Evolutionary conservation across 2,329 filamentous ascomycete genomes (phyloP).

Genomic region (Botrytis hyacinthi): DNA sequence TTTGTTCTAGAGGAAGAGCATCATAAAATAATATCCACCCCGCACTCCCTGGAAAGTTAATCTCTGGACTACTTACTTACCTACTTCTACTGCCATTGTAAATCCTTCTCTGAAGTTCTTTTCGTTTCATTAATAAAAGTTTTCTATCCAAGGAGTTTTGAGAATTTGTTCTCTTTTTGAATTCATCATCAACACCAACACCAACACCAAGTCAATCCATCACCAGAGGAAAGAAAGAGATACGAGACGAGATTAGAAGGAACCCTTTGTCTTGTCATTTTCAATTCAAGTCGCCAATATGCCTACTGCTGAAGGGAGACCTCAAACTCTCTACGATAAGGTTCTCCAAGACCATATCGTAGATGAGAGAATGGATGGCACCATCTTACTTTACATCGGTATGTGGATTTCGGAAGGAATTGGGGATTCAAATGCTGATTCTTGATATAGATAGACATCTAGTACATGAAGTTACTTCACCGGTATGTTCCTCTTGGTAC

Average conservation of each 20-base stretch:
- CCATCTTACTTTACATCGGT: slow-evolving; percentile 91
- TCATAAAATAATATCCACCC: slow-evolving; percentile 18
- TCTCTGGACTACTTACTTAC: neutral
- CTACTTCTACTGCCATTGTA: neutral
- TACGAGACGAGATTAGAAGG: neutral
- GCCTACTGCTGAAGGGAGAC: slow-evolving; percentile 23
- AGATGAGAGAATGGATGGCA: slow-evolving; percentile 92
- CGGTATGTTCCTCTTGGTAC: slow-evolving; percentile 54
- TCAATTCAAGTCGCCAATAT: neutral
- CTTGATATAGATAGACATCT: slow-evolving; percentile 74
- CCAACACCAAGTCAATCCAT: neutral
- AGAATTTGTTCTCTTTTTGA: neutral
- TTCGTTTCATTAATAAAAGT: neutral
- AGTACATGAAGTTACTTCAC: slow-evolving; percentile 97
- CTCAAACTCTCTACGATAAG: slow-evolving; percentile 87
- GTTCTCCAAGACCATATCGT: slow-evolving; percentile 93
- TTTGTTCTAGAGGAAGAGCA: slow-evolving; percentile 13
- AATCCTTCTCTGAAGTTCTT: neutral
- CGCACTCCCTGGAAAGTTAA: neutral
- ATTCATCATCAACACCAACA: neutral
- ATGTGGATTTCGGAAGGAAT: slow-evolving; percentile 38
- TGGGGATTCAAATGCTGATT: slow-evolving; percentile 23
- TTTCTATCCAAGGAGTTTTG: neutral
- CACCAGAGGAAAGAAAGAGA: neutral
- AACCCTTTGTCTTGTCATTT: neutral